These are phyloP conservation scores for Hippophae gyantsensis DNA, from an alignment of 306 rosid genomes.

Conservation along the genomic window DNA sequence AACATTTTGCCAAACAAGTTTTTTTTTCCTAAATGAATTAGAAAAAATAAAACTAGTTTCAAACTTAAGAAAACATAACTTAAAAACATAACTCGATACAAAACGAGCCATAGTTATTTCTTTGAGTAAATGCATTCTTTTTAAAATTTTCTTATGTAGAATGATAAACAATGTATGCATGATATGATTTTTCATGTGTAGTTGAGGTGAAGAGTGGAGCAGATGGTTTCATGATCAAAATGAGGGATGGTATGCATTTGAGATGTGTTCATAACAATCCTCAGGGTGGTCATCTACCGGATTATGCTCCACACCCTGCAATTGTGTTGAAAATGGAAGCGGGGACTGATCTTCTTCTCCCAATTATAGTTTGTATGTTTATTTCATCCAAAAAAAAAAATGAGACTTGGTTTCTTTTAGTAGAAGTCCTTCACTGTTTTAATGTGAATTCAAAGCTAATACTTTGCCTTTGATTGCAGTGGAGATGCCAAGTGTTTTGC, in stretches of 20 bases:
- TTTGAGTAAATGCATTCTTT: neutral
- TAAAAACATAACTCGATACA: no score
- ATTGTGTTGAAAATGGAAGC: slow-evolving; percentile 96
- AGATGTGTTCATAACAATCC: slow-evolving; percentile 91
- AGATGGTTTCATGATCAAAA: slow-evolving; percentile 92
- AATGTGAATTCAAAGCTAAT: slow-evolving; percentile 14
- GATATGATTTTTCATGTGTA: slow-evolving; percentile 22
- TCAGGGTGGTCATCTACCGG: slow-evolving; percentile 90
- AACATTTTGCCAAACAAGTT: no score
- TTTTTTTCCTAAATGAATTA: no score
- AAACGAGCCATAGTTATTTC: no score
- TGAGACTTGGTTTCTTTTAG: neutral
- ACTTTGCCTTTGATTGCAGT: slow-evolving; percentile 45
- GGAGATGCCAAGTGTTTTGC: slow-evolving; percentile 93
- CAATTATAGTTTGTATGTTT: slow-evolving; percentile 93
- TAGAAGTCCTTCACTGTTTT: slow-evolving; percentile 11
- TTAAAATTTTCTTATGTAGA: neutral
- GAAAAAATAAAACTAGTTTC: no score
- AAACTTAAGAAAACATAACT: no score
- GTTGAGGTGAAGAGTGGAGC: slow-evolving; percentile 99
- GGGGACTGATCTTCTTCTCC: slow-evolving; percentile 93
- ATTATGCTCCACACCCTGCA: slow-evolving; percentile 97
- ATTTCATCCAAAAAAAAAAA: neutral
- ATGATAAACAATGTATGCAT: slow-evolving; percentile 5
- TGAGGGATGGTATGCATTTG: slow-evolving; percentile 93